Evolutionary conservation across 192 early-diverging fungal species (phyloP).

Genomic region (Rhizoclosmatium globosum): DNA sequence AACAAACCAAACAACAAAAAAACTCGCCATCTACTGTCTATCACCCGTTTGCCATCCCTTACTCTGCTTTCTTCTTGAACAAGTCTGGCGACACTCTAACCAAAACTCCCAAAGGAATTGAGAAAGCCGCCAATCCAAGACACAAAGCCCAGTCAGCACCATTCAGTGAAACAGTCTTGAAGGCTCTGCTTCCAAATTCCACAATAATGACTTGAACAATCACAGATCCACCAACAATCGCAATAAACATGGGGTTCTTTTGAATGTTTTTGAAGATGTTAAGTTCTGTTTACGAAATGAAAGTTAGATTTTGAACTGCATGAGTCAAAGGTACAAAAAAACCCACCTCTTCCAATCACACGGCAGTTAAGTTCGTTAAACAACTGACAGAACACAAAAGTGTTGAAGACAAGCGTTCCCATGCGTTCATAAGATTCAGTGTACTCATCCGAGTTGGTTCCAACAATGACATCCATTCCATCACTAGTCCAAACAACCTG

Average conservation of each 20-base stretch:
- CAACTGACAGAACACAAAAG: slow-evolving; percentile 93
- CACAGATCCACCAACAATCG: slow-evolving; percentile 79
- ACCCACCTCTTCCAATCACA: slow-evolving; percentile 72
- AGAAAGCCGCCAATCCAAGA: slow-evolving; percentile 77
- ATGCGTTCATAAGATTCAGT: slow-evolving; percentile 23
- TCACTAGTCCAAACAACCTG: slow-evolving; percentile 6
- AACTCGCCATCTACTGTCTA: background rate
- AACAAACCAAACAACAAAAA: too few species aligned
- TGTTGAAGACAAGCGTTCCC: slow-evolving; percentile 89
- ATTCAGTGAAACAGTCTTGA: slow-evolving; percentile 74
- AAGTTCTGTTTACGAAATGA: slow-evolving; percentile 49
- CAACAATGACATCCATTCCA: slow-evolving; percentile 23
- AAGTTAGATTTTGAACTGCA: slow-evolving; percentile 4
- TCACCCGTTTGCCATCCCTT: slow-evolving; percentile 20
- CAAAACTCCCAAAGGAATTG: slow-evolving; percentile 85
- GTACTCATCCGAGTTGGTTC: slow-evolving; percentile 5
- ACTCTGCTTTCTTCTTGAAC: slow-evolving; percentile 31
- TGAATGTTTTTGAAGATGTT: slow-evolving; percentile 89
- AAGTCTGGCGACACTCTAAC: slow-evolving; percentile 88
- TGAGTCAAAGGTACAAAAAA: slow-evolving; percentile 30
- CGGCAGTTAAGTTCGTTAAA: slow-evolving; percentile 97
- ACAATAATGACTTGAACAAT: slow-evolving; percentile 88
- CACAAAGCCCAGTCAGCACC: slow-evolving; percentile 86
- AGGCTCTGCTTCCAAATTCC: slow-evolving; percentile 86
- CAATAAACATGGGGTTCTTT: slow-evolving; percentile 81